A percentile compares a stretch with the other conserved stretches of the same genome.
phyloP scores from a whole-genome alignment of 2,329 filamentous ascomycete genomes.

The Fusarium torulosum region DNA sequence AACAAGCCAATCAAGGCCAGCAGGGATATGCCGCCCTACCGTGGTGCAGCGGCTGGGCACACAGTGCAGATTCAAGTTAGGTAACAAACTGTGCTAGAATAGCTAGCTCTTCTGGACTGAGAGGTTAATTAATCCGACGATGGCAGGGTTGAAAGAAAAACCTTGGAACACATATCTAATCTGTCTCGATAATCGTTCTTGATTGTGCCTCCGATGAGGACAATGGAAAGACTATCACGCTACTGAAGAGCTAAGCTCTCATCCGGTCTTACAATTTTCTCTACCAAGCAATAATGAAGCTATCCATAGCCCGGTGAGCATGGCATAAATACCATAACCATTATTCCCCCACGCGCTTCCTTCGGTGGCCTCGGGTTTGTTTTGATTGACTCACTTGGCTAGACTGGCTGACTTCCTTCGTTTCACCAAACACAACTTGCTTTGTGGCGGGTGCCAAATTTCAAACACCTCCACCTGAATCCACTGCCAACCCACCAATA shows the following conservation, averaged over 20 bases:
- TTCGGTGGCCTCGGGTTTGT: slow-evolving; percentile 37
- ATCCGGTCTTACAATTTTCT: no score
- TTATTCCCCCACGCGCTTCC: slow-evolving; percentile 6
- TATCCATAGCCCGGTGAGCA: neutral
- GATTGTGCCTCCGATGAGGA: neutral
- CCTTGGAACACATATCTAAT: neutral
- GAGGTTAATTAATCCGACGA: neutral
- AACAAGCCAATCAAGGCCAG: slow-evolving; percentile 33
- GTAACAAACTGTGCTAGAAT: neutral
- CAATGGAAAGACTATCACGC: neutral
- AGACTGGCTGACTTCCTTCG: slow-evolving; percentile 12
- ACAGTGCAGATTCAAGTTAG: slow-evolving; percentile 23
- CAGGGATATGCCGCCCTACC: slow-evolving; percentile 25
- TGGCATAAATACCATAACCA: neutral
- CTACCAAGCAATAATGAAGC: no score
- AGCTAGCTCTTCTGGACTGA: slow-evolving; percentile 1
- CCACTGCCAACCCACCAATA: slow-evolving; percentile 16
- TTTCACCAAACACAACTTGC: slow-evolving; percentile 33
- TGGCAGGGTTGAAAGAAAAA: neutral
- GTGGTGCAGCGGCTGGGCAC: slow-evolving; percentile 12
- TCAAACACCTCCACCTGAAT: slow-evolving; percentile 15
- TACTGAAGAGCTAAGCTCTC: neutral
- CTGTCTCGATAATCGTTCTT: neutral
- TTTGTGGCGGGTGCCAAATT: slow-evolving; percentile 46
- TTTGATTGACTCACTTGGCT: slow-evolving; percentile 18